Percentiles rank a stretch among this genome's conserved stretches.
These are phyloP conservation scores for Arxiozyma slooffiae DNA, from an alignment of 1,139 yeast genomes.

Conservation along the genomic window DNA sequence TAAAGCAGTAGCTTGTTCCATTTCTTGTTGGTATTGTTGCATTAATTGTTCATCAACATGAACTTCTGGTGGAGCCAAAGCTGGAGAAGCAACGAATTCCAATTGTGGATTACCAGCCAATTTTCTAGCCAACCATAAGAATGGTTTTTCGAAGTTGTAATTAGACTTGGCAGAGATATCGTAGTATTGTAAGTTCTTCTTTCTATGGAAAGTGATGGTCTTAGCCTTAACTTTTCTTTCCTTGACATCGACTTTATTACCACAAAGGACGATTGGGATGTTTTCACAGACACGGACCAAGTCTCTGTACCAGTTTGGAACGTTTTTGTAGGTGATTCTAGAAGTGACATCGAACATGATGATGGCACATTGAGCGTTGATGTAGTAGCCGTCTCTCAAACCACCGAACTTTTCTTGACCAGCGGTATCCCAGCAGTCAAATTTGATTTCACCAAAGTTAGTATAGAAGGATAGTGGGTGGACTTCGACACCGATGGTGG, in stretches of 20 bases:
- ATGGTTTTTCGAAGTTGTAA: conserved; percentile 99
- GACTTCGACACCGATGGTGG: conserved; percentile 98
- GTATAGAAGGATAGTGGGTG: conserved; percentile 98
- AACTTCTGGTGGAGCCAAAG: conserved; percentile 99
- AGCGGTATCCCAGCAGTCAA: conserved; percentile 99
- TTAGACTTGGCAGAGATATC: conserved; percentile 99
- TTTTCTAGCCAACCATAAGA: conserved; percentile 99
- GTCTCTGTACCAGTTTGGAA: conserved; percentile 99
- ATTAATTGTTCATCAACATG: conserved; percentile 91
- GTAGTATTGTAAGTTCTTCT: conserved; percentile 98
- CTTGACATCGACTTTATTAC: conserved; percentile 99
- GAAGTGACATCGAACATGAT: conserved; percentile 99
- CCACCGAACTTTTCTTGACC: conserved; percentile 99
- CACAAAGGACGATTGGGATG: conserved; percentile 97
- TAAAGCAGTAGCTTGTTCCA: conserved; percentile 98
- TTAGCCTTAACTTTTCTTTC: conserved; percentile 99
- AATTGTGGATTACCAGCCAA: conserved; percentile 96
- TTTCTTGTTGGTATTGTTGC: conserved; percentile 98
- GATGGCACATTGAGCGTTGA: conserved; percentile 99
- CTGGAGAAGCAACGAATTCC: conserved; percentile 98
- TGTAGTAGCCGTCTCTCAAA: conserved; percentile 97
- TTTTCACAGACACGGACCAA: conserved; percentile 98
- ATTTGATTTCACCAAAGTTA: conserved; percentile 96
- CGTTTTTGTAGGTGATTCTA: conserved; percentile 98
- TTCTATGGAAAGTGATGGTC: conserved; percentile 99